Base-by-base conservation (phyloP, 345 rosid species). In the Jatropha curcas region DNA sequence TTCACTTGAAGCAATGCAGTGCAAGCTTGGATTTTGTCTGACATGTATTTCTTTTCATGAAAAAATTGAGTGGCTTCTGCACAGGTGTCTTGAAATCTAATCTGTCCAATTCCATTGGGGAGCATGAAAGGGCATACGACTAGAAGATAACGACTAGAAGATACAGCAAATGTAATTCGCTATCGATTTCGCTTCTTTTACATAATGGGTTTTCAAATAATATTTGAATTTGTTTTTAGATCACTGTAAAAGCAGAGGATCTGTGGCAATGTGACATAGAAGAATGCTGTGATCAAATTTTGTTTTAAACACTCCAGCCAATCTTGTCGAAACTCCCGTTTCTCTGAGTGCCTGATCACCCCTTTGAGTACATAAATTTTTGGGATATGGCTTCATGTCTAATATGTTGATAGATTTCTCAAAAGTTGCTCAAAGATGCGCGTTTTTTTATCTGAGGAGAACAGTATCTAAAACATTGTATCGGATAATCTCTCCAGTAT, bases 211-310 rank as follows among this genome's bases (percentile, higher is more conserved):
- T 65, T 24, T 27, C 22, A 25, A 45, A n/a, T 43, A 24, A 65
- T 2, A 28, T 14, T 65, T 5, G 53, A 46, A 8, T 53, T 60
- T 0, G 3, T 76, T 67, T 45, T 66, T 1, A 2, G 51, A 56
- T 80, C 82, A 16, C 16, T 22, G 31, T 55, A 6, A 45, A 75
- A 81, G 65, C 84, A 81, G 43, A 86, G n/a, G 80, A 34, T 81
- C 89, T 16, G 88, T 88, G 27, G 91, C 88, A 43, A 88, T 78
- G 59, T 88, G 88, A 89, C 89, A 88, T 11, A 84, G 60, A 0
- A 88, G 86, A 58, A 88, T 56, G 82, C 86, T 84, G 67, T 83
- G 82, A 25, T 88, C 88, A 25, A 80, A 88, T 48, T 84, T 85
- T 0, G 75, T 68, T 25, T 82, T 72, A n/a, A 24, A 45, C 30